A percentile compares a stretch with the other conserved stretches of the same genome.
phyloP scores from a whole-genome alignment of 2,329 filamentous ascomycete species.

The Xylariaceae sp. region DNA sequence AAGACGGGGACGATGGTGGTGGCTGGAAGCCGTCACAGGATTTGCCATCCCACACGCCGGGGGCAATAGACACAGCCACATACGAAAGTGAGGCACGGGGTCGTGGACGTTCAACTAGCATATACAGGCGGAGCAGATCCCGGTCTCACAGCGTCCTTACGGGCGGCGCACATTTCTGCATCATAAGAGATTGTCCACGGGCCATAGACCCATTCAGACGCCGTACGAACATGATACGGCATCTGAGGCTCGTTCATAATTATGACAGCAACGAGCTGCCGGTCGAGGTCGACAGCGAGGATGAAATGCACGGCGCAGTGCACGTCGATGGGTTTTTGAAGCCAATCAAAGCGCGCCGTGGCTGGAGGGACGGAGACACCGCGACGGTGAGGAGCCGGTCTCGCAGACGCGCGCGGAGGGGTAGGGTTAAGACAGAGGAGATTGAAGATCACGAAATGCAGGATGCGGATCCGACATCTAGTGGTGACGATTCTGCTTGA shows the following conservation, averaged over 20 bases:
- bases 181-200: constrained; percentile 36
- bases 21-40: not conserved
- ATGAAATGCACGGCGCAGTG: constrained; percentile 57
- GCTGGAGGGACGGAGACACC: constrained; percentile 44
- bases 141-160: constrained; percentile 23
- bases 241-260: constrained; percentile 38
- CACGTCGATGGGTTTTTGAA: constrained; percentile 65
- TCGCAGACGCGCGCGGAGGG: not conserved
- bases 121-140: constrained; percentile 19
- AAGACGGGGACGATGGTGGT: constrained; percentile 13
- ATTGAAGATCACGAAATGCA: not conserved
- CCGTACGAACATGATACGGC: constrained; percentile 37
- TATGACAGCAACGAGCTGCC: constrained; percentile 29
- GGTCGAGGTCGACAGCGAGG: constrained; percentile 41
- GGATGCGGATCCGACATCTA: constrained; percentile 8
- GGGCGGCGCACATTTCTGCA: constrained; percentile 33
- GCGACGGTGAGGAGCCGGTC: constrained; percentile 15
- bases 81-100: not conserved
- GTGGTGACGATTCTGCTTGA: not conserved
- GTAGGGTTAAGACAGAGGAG: not conserved
- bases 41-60: not conserved
- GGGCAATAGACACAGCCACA: not conserved
- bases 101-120: constrained; percentile 2
- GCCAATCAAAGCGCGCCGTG: constrained; percentile 47
- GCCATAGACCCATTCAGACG: constrained; percentile 37